Evolutionary conservation across 352 stramenopile species (phyloP).

Genomic region (Globisporangium ultimum): DNA sequence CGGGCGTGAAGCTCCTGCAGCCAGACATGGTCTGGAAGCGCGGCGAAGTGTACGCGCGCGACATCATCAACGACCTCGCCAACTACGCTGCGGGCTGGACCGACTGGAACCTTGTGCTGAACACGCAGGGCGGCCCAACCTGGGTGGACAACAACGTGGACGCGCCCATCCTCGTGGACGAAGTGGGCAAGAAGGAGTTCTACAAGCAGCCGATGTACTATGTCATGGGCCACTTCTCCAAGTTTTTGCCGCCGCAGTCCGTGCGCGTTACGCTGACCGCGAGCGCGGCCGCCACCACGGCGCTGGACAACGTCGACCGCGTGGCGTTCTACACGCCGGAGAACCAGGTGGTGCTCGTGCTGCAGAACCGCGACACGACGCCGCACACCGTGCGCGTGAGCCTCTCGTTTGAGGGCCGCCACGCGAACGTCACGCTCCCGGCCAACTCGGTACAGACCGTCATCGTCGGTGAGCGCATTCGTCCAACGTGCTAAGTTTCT

Average conservation of each 20-base stretch:
- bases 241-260: constrained; percentile 56
- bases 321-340: constrained; percentile 49
- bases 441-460: constrained; percentile 51
- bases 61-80: constrained; percentile 85
- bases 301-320: constrained; percentile 33
- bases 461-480: constrained; percentile 29
- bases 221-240: constrained; percentile 66
- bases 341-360: constrained; percentile 42
- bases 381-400: constrained; percentile 35
- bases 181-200: constrained; percentile 52
- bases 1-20: constrained; percentile 42
- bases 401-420: constrained; percentile 31
- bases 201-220: constrained; percentile 87
- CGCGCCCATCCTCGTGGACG: constrained; percentile 66
- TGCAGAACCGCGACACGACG: constrained; percentile 45
- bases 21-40: constrained; percentile 52
- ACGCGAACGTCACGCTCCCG: constrained; percentile 30
- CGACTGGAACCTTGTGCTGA: constrained; percentile 89
- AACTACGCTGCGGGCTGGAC: constrained; percentile 80
- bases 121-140: constrained; percentile 66
- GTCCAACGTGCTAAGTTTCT: constrained; percentile 11
- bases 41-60: constrained; percentile 73
- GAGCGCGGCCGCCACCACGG: constrained; percentile 25
- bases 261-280: constrained; percentile 35
- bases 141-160: constrained; percentile 71